Evolutionary conservation across 2,329 filamentous ascomycete genomes (phyloP).

Genomic region (Apiospora aurea): DNA sequence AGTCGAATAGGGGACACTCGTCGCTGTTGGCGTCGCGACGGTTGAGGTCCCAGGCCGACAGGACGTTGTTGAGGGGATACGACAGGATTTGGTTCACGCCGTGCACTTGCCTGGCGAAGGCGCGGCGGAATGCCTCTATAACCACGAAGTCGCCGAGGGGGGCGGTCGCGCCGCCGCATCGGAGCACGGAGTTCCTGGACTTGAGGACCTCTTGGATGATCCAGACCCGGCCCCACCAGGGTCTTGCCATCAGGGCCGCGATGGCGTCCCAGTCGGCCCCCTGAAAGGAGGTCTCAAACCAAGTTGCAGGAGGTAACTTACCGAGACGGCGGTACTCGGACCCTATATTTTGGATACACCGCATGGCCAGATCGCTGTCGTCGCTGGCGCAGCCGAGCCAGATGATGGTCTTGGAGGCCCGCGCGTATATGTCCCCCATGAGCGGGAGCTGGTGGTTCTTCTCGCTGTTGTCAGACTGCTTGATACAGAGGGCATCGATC

Average conservation of each 20-base stretch:
- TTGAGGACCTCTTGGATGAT: slow-evolving; percentile 10
- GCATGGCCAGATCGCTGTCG: not conserved
- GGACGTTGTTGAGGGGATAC: not conserved
- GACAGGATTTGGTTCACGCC: not conserved
- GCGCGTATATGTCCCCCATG: slow-evolving; percentile 28
- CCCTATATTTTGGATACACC: not conserved
- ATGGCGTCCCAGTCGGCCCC: not conserved
- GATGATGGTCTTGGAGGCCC: slow-evolving; percentile 17
- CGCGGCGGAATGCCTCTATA: not conserved
- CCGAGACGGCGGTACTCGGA: not conserved
- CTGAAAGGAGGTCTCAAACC: not conserved
- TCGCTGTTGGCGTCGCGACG: not conserved
- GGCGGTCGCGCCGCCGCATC: not conserved
- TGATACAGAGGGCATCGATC: slow-evolving; percentile 31
- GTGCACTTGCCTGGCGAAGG: not conserved
- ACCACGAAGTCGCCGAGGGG: slow-evolving; percentile 2
- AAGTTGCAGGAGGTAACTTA: not conserved
- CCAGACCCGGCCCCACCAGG: slow-evolving; percentile 18
- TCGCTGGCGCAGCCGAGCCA: slow-evolving; percentile 21
- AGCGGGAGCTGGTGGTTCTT: slow-evolving; percentile 24
- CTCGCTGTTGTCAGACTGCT: slow-evolving; percentile 26
- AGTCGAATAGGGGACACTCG: not conserved
- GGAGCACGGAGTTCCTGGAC: not conserved
- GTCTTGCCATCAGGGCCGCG: not conserved
- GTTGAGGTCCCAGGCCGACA: slow-evolving; percentile 15